Conservation (phyloP, 352 stramenopile genomes). For the Blastocystis sp. region DNA sequence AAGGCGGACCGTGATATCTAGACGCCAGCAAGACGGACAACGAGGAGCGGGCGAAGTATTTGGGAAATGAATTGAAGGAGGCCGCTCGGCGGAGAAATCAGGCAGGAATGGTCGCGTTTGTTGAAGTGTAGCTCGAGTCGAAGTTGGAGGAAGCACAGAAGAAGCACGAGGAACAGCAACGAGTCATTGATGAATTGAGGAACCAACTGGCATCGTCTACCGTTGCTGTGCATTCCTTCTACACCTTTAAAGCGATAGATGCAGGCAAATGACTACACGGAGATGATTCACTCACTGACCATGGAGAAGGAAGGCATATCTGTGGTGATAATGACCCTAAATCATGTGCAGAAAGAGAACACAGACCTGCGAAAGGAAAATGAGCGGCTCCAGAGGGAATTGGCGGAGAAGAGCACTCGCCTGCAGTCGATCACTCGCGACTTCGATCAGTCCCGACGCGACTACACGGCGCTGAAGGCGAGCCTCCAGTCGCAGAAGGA, state of each 20-base stretch:
- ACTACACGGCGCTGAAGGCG: not conserved
- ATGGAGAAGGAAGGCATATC: constrained; percentile 45
- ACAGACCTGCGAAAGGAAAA: not conserved
- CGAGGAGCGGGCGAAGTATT: not conserved
- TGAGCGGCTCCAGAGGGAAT: not conserved
- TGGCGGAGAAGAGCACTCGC: not conserved
- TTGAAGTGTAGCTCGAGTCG: not conserved
- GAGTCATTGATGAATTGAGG: not conserved
- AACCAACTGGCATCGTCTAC: not conserved
- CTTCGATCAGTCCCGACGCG: not conserved
- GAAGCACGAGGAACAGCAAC: not conserved
- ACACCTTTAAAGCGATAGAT: not conserved
- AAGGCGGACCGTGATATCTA: not conserved
- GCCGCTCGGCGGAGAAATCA: not conserved
- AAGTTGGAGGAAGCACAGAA: not conserved
- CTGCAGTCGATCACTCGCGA: not conserved
- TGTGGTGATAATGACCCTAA: not conserved
- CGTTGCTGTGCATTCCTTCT: not conserved
- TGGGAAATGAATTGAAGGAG: constrained; percentile 6
- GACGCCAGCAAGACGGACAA: not conserved
- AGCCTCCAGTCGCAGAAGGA: not conserved
- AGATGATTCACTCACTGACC: constrained; percentile 44
- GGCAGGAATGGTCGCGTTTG: not conserved
- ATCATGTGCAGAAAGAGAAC: constrained; percentile 1
- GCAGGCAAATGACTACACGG: constrained; percentile 15